Percentiles rank a stretch among this genome's conserved stretches.
These are phyloP conservation scores for Massospora cicadina DNA, from an alignment of 371 early-diverging fungal species.

Conservation along the genomic window DNA sequence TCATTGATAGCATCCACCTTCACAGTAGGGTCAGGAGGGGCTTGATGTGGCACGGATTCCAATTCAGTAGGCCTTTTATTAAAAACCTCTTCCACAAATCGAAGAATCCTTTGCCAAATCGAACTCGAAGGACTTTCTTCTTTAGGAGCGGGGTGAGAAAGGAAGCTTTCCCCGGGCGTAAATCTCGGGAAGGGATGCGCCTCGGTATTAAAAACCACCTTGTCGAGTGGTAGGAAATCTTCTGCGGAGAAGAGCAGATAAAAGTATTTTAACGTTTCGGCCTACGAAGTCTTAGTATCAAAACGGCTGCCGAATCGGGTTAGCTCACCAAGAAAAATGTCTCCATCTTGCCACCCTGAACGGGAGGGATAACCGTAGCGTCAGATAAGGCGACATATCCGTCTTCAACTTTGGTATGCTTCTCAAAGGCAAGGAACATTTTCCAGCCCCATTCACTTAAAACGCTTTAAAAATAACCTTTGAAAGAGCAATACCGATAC, in stretches of 20 bases:
- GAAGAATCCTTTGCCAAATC: not conserved
- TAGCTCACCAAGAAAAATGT: slow-evolving; percentile 40
- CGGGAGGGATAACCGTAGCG: slow-evolving; percentile 35
- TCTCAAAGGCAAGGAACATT: slow-evolving; percentile 67
- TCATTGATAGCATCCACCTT: not conserved
- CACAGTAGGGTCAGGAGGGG: not conserved
- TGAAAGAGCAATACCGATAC: slow-evolving; percentile 27
- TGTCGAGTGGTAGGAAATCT: slow-evolving; percentile 44
- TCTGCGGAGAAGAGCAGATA: slow-evolving; percentile 64
- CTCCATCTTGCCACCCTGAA: slow-evolving; percentile 51
- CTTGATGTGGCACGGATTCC: too few relatives aligned
- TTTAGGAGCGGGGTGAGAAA: not conserved
- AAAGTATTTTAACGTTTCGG: slow-evolving; percentile 90
- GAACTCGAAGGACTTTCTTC: not conserved
- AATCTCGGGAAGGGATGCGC: slow-evolving; percentile 68
- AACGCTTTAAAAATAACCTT: not conserved
- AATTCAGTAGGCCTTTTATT: too few relatives aligned
- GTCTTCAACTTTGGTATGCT: slow-evolving; percentile 44
- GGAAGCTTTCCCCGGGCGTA: slow-evolving; percentile 14
- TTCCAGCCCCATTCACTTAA: slow-evolving; percentile 77
- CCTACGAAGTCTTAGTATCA: slow-evolving; percentile 22
- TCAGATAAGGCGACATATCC: slow-evolving; percentile 66
- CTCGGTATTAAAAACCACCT: slow-evolving; percentile 79
- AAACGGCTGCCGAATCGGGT: not conserved
- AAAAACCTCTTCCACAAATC: too few relatives aligned